These are phyloP conservation scores for Phytomonas sp. DNA, from an alignment of 208 protist species.

Conservation along the genomic window DNA sequence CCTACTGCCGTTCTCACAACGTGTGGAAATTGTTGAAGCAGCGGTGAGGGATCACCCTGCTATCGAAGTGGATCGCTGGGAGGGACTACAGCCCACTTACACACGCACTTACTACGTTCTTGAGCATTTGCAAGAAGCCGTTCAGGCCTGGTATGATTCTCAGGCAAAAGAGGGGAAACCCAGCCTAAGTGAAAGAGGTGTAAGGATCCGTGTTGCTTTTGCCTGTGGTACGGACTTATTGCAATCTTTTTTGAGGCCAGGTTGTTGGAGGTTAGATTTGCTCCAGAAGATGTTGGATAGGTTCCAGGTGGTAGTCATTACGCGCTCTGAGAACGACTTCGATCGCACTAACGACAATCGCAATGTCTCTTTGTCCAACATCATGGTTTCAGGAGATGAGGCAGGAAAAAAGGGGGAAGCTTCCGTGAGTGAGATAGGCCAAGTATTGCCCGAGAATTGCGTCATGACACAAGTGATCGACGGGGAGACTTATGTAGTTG, in stretches of 20 bases:
- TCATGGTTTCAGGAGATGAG: background rate
- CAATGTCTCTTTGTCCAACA: background rate
- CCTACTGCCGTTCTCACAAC: conserved; percentile 27
- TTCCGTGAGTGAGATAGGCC: background rate
- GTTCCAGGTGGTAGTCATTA: conserved; percentile 48
- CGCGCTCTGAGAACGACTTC: background rate
- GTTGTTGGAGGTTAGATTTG: conserved; percentile 52
- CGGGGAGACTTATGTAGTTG: conserved; percentile 17
- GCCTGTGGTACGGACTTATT: conserved; percentile 75
- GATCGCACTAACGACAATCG: background rate
- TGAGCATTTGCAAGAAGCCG: conserved; percentile 42
- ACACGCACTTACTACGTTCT: conserved; percentile 53
- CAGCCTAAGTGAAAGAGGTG: conserved; percentile 13
- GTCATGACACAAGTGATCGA: conserved; percentile 2
- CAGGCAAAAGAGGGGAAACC: conserved; percentile 13
- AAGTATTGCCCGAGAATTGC: background rate
- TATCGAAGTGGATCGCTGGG: conserved; percentile 62
- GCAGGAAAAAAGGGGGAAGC: background rate
- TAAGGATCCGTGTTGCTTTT: conserved; percentile 37
- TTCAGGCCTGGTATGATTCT: conserved; percentile 35
- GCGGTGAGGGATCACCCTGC: conserved; percentile 29
- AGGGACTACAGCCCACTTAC: conserved; percentile 57
- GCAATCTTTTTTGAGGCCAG: conserved; percentile 51
- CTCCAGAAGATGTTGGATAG: conserved; percentile 44
- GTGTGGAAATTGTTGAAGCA: conserved; percentile 29